phyloP scores from a whole-genome alignment of 129 eudicot species.

The Cynara cardunculus region DNA sequence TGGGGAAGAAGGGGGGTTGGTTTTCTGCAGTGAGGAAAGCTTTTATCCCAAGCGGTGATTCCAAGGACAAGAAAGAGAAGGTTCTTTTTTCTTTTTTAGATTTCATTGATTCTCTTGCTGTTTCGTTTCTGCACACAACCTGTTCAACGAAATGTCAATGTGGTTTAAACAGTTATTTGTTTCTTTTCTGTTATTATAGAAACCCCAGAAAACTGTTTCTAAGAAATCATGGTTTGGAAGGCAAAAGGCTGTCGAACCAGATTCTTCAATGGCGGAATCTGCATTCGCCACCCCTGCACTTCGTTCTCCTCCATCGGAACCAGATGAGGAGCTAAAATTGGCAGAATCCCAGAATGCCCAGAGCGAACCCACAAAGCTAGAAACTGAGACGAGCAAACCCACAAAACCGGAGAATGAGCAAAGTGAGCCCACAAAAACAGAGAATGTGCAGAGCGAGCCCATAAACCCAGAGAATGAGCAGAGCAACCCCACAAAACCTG shows the following conservation, averaged over 20 bases:
- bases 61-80: slow-evolving; percentile 48
- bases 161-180: background rate
- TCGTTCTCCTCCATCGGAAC: slow-evolving; percentile 23
- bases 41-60: slow-evolving; percentile 28
- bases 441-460: slow-evolving; percentile 6
- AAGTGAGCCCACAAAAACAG: background rate
- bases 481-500: background rate
- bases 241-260: slow-evolving; percentile 32
- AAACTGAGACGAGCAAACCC: background rate
- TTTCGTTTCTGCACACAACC: background rate
- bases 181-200: slow-evolving; percentile 8
- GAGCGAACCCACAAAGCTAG: background rate
- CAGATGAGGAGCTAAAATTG: slow-evolving; percentile 26
- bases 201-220: slow-evolving; percentile 30
- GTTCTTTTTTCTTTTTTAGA: background rate
- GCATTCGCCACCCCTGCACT: slow-evolving; percentile 30
- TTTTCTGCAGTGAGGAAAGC: slow-evolving; percentile 42
- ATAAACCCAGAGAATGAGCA: background rate
- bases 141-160: slow-evolving; percentile 9
- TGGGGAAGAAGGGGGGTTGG: slow-evolving; percentile 65
- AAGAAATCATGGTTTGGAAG: slow-evolving; percentile 39
- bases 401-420: background rate
- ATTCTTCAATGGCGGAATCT: slow-evolving; percentile 25
- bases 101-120: background rate
- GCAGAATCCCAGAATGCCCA: slow-evolving; percentile 35